Conservation (phyloP, 2,329 filamentous ascomycete species). For the Alternaria postmessia region DNA sequence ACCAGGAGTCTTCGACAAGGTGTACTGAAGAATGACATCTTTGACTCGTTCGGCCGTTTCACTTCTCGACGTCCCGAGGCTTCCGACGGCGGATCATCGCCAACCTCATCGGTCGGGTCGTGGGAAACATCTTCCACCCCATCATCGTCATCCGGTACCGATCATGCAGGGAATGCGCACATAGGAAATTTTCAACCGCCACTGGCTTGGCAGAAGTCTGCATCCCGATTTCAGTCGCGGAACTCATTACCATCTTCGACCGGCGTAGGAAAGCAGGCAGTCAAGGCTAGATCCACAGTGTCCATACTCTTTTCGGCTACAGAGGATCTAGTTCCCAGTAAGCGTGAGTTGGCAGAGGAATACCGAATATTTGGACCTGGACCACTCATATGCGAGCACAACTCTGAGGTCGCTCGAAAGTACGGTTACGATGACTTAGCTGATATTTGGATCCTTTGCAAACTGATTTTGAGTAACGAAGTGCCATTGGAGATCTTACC, state of each 20-base stretch:
- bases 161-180: slow-evolving; percentile 50
- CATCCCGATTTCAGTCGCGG: slow-evolving; percentile 64
- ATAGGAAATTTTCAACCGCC: slow-evolving; percentile 59
- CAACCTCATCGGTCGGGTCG: slow-evolving; percentile 40
- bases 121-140: slow-evolving; percentile 51
- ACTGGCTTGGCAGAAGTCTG: slow-evolving; percentile 60
- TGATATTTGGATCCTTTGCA: slow-evolving; percentile 83
- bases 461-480: slow-evolving; percentile 77
- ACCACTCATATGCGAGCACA: slow-evolving; percentile 82
- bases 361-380: slow-evolving; percentile 87
- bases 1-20: slow-evolving; percentile 36
- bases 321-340: slow-evolving; percentile 76
- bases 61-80: slow-evolving; percentile 27
- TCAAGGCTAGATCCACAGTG: slow-evolving; percentile 71
- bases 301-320: slow-evolving; percentile 71
- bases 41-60: slow-evolving; percentile 69
- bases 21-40: slow-evolving; percentile 58
- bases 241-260: slow-evolving; percentile 52
- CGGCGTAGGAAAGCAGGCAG: slow-evolving; percentile 37
- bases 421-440: slow-evolving; percentile 75
- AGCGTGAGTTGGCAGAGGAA: slow-evolving; percentile 75
- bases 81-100: slow-evolving; percentile 36
- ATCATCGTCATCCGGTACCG: slow-evolving; percentile 48
- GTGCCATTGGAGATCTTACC: slow-evolving; percentile 73
- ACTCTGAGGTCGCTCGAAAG: slow-evolving; percentile 77